These are phyloP conservation scores for Parietaria judaica DNA, from an alignment of 306 rosid species.

Conservation along the genomic window DNA sequence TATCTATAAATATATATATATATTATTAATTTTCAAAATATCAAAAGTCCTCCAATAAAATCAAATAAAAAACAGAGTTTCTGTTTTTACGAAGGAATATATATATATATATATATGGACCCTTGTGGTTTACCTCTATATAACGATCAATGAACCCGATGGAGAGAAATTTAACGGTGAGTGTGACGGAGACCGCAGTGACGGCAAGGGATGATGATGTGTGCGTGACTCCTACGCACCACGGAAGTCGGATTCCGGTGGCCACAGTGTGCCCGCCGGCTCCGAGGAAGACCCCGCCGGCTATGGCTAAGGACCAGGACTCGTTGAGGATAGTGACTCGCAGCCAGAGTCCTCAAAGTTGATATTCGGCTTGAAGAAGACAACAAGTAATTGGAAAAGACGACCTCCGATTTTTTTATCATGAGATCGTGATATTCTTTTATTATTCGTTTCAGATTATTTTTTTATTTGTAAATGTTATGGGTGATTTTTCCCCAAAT, in stretches of 20 bases:
- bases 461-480: too few relatives aligned
- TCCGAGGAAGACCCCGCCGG: neutral
- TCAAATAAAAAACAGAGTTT: too few relatives aligned
- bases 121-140: too few relatives aligned
- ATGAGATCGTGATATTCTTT: neutral
- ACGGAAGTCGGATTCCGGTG: slow-evolving; percentile 6
- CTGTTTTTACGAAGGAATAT: too few relatives aligned
- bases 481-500: too few relatives aligned
- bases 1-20: too few relatives aligned
- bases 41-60: too few relatives aligned
- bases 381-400: too few relatives aligned
- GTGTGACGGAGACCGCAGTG: neutral
- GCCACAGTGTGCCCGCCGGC: slow-evolving; percentile 5
- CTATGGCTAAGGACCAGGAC: too few relatives aligned
- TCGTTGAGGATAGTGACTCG: neutral
- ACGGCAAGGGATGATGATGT: neutral
- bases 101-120: too few relatives aligned
- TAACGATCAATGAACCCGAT: too few relatives aligned
- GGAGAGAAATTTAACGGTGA: neutral
- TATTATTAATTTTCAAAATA: too few relatives aligned
- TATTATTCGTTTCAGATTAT: neutral
- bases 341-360: neutral
- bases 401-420: neutral
- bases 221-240: slow-evolving; percentile 10
- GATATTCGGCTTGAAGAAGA: neutral